phyloP scores from a whole-genome alignment of 2,329 filamentous ascomycete species.

The Bipolaris bicolor region DNA sequence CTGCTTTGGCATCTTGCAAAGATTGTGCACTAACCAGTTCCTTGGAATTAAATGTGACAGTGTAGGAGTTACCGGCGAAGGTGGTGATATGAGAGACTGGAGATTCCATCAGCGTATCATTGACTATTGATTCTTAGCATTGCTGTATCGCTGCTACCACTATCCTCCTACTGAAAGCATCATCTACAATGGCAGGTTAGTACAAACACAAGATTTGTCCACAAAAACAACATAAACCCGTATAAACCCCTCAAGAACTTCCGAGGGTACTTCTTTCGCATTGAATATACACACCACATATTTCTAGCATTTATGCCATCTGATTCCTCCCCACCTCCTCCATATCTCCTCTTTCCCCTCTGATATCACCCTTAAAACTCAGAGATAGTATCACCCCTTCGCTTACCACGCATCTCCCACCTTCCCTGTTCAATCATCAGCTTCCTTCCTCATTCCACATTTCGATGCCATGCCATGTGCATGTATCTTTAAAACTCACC shows the following conservation, averaged over 20 bases:
- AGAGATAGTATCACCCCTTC: conserved; percentile 79
- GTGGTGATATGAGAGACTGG: background rate
- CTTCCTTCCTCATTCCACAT: conserved; percentile 11
- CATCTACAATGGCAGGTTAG: background rate
- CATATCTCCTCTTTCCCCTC: background rate
- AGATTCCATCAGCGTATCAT: background rate
- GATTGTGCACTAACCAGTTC: no score
- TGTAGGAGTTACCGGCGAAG: no score
- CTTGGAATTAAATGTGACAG: no score
- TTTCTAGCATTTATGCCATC: background rate
- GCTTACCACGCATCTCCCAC: conserved; percentile 83
- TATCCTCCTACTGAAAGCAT: background rate
- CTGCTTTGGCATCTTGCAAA: background rate
- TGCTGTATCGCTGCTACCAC: background rate
- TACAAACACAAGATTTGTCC: background rate
- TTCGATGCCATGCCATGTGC: background rate
- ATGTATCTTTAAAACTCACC: conserved; percentile 65
- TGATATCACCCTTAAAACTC: conserved; percentile 68
- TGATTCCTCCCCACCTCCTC: conserved; percentile 21
- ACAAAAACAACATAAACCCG: background rate
- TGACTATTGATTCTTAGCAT: background rate
- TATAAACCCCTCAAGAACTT: background rate
- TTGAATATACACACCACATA: background rate
- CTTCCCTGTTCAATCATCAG: conserved; percentile 69
- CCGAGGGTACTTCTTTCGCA: background rate